Percentiles rank a stretch among this genome's conserved stretches.
Evolutionary conservation across 106 monocot species (phyloP).

Genomic region (Posidonia australis): DNA sequence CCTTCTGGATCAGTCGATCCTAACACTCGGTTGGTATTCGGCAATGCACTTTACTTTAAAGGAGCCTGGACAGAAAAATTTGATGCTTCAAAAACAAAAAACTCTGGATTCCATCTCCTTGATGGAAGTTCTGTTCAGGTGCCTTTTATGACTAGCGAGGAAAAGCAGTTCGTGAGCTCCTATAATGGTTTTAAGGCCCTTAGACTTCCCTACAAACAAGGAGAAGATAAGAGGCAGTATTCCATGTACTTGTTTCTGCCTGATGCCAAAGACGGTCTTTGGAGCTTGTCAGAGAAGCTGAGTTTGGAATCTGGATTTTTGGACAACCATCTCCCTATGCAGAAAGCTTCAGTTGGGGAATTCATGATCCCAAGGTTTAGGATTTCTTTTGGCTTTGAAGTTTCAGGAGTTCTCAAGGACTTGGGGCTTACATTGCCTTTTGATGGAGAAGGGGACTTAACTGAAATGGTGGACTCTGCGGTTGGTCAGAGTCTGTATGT

Average conservation of each 20-base stretch:
- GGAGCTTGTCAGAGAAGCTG: constrained; percentile 42
- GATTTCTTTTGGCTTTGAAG: constrained; percentile 65
- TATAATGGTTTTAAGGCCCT: constrained; percentile 61
- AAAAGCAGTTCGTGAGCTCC: constrained; percentile 34
- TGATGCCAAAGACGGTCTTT: constrained; percentile 38
- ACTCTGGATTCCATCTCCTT: constrained; percentile 34
- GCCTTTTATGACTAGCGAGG: constrained; percentile 39
- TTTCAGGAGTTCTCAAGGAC: constrained; percentile 31
- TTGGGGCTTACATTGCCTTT: constrained; percentile 48
- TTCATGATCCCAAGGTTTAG: constrained; percentile 75
- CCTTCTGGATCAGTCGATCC: constrained; percentile 42
- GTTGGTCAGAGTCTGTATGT: constrained; percentile 23
- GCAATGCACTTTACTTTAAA: constrained; percentile 86
- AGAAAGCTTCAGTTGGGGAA: constrained; percentile 25
- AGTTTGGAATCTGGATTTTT: constrained; percentile 35
- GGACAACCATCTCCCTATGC: constrained; percentile 21
- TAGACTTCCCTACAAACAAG: constrained; percentile 55
- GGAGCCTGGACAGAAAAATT: constrained; percentile 65
- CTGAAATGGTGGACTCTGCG: constrained; percentile 37
- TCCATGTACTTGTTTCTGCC: constrained; percentile 85
- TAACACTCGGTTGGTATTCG: constrained; percentile 46
- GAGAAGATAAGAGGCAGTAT: constrained; percentile 41
- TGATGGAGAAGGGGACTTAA: constrained; percentile 20
- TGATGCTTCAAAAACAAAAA: constrained; percentile 38
- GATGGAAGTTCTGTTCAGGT: constrained; percentile 35